Base-by-base conservation (phyloP, 768 basidiomycete species). In the Dioszegia hungarica region DNA sequence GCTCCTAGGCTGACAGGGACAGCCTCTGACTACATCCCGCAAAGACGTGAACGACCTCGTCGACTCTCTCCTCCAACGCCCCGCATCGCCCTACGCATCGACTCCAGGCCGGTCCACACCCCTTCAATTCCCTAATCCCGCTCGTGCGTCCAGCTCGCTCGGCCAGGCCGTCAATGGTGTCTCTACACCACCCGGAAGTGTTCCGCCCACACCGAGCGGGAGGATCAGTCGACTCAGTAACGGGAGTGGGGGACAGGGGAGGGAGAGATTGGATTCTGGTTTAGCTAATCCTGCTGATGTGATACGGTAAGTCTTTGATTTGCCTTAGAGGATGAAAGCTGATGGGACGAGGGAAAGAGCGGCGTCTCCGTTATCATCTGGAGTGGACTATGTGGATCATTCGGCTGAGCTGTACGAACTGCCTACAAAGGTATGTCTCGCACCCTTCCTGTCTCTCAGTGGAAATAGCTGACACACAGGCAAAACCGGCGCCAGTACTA, bases 351-450 rank as follows among this genome's bases (percentile, higher is more conserved):
- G 41, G 8, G 34, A 39, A 15, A 17, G 2, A 8, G 19, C 36
- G 8, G 11, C 61, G 43, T 62, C 57, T 15, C 31, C 87, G 39
- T 82, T 25, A 8, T 12, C 31, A 14, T 43, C 28, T 28, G 79
- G 84, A 39, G 82, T 83, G n/a, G 89, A 90, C 69, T 81, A 91
- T n/a, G 83, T 94, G 47, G 89, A 94, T 63, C 81, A 89, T 17
- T 88, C 91, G 62, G 86, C 90, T 68, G 92, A 95, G 70, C 78
- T 95, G 5, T 94, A 90, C 64, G 91, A 93, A 66, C 78, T 92
- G 11, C 91, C 91, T 2, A 85, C 87, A 67, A 90, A 87, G 79
- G 91, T 90, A 54, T 44, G 79, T 59, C 17, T 65, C 43, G 46
- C 36, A 22, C 57, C 59, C 38, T 24, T 20, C 22, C 29, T n/a